phyloP scores from a whole-genome alignment of 805 yeast species.

The Starmerella lactis-condensi region DNA sequence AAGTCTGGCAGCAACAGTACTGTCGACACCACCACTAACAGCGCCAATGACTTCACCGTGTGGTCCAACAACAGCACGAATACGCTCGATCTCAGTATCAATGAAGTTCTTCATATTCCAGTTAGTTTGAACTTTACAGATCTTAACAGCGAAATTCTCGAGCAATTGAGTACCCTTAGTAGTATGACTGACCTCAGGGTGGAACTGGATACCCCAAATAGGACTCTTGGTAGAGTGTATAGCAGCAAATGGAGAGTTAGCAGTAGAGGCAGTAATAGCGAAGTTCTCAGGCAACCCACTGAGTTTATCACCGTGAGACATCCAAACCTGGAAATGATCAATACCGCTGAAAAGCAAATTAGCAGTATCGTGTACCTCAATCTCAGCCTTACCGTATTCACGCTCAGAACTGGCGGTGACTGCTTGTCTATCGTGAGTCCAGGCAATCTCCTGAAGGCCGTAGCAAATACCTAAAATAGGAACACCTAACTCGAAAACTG shows the following conservation, averaged over 20 bases:
- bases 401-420: constrained; percentile 94
- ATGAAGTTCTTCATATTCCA: constrained; percentile 98
- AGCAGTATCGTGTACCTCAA: constrained; percentile 47
- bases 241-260: constrained; percentile 91
- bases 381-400: constrained; percentile 92
- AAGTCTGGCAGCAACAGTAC: constrained; percentile 95
- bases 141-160: constrained; percentile 79
- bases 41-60: constrained; percentile 98
- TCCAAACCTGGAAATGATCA: constrained; percentile 94
- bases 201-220: constrained; percentile 94
- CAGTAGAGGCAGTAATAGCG: constrained; percentile 75
- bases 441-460: constrained; percentile 98
- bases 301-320: constrained; percentile 97
- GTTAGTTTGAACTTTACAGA: constrained; percentile 71
- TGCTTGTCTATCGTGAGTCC: constrained; percentile 65
- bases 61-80: constrained; percentile 81
- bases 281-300: constrained; percentile 77
- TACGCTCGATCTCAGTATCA: constrained; percentile 88
- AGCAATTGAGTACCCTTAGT: constrained; percentile 72
- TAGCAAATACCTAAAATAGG: constrained; percentile 96
- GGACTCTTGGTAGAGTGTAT: constrained; percentile 53
- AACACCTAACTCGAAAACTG: constrained; percentile 70
- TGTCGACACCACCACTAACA: constrained; percentile 98
- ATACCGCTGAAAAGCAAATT: constrained; percentile 71
- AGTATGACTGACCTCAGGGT: constrained; percentile 97